Conservation (phyloP, 1,284 basidiomycete genomes). For the Cryptococcus wingfieldii region DNA sequence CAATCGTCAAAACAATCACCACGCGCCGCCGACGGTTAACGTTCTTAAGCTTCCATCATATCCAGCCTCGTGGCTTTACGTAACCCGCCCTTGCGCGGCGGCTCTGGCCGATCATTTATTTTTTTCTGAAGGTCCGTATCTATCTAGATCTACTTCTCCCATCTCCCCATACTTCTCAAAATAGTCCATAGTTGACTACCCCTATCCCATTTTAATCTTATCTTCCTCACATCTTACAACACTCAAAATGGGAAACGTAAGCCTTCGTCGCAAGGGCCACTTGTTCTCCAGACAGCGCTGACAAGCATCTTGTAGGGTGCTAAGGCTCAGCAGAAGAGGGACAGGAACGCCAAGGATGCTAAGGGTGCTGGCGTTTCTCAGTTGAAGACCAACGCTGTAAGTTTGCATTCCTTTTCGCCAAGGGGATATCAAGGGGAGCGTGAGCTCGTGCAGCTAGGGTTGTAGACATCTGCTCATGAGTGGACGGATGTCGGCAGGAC, state of each 20-base stretch:
- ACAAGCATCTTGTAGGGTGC: conserved; percentile 35
- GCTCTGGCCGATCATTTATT: neutral
- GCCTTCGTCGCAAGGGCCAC: neutral
- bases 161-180: neutral
- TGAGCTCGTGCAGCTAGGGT: neutral
- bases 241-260: neutral
- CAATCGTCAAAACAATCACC: too few species aligned
- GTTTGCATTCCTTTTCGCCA: conserved; percentile 18
- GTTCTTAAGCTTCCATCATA: too few species aligned
- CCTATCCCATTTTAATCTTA: neutral
- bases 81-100: neutral
- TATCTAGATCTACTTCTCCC: neutral
- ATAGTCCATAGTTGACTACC: neutral
- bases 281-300: neutral
- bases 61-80: too few species aligned
- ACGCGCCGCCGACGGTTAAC: too few species aligned
- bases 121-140: neutral
- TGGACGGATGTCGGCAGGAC: neutral
- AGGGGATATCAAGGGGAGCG: neutral
- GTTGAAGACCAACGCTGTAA: conserved; percentile 45
- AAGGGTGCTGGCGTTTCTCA: conserved; percentile 39
- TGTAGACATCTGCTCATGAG: neutral
- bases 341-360: conserved; percentile 30
- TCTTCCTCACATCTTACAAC: neutral
- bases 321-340: conserved; percentile 41